Conservation (phyloP, 441 rosid species). For the Gossypium laxum region DNA sequence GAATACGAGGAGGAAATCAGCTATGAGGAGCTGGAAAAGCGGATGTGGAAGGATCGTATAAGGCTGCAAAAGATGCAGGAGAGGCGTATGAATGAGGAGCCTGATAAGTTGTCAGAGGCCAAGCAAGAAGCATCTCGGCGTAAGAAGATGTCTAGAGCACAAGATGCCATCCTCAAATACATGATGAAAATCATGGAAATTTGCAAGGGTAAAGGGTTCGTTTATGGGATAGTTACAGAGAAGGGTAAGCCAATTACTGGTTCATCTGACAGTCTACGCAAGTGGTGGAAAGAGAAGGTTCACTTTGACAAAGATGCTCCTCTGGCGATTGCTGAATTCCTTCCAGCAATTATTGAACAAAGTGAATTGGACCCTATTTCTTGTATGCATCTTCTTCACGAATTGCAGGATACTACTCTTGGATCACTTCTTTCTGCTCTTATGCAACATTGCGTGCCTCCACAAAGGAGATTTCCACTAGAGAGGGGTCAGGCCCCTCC, state of each 20-base stretch:
- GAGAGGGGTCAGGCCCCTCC: slow-evolving; percentile 51
- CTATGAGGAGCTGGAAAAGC: slow-evolving; percentile 52
- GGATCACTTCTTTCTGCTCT: slow-evolving; percentile 56
- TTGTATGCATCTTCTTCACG: slow-evolving; percentile 38
- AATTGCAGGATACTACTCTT: slow-evolving; percentile 50
- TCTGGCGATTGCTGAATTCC: slow-evolving; percentile 28
- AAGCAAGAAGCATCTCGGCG: slow-evolving; percentile 38
- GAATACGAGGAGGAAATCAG: slow-evolving; percentile 31
- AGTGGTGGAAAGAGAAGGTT: slow-evolving; percentile 59
- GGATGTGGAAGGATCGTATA: slow-evolving; percentile 55
- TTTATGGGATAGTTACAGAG: slow-evolving; percentile 27
- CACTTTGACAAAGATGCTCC: slow-evolving; percentile 45
- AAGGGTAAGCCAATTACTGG: slow-evolving; percentile 56
- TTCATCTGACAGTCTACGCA: slow-evolving; percentile 47
- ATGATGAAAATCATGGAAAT: slow-evolving; percentile 65
- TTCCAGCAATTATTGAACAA: slow-evolving; percentile 10
- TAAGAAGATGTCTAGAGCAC: slow-evolving; percentile 59
- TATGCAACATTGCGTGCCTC: slow-evolving; percentile 56
- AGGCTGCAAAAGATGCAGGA: slow-evolving; percentile 38
- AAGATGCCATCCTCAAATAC: slow-evolving; percentile 51
- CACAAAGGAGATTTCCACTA: slow-evolving; percentile 45
- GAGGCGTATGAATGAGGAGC: background rate
- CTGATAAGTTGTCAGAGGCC: slow-evolving; percentile 15
- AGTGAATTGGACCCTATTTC: slow-evolving; percentile 24
- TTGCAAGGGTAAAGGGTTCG: slow-evolving; percentile 35